Percentiles rank a stretch among this genome's conserved stretches.
Evolutionary conservation across 169 alveolate genomes (phyloP).

Genomic region (Babesia bovis): DNA sequence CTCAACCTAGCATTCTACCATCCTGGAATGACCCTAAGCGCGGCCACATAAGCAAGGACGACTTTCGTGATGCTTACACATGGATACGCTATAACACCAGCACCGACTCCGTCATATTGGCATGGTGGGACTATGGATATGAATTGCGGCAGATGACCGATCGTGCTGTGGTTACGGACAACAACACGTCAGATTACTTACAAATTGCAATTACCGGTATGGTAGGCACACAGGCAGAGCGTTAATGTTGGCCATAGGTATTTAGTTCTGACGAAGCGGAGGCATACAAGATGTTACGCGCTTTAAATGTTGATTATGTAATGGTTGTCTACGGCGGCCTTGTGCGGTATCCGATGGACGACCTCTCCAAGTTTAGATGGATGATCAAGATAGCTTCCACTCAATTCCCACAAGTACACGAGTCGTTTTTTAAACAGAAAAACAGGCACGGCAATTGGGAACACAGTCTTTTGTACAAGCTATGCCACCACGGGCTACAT

Average conservation of each 20-base stretch:
- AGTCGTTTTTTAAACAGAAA: constrained; percentile 26
- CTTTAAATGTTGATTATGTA: constrained; percentile 94
- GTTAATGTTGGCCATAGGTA: constrained; percentile 62
- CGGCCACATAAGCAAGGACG: constrained; percentile 91
- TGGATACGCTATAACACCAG: constrained; percentile 96
- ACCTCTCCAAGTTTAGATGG: constrained; percentile 97
- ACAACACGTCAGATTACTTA: constrained; percentile 97
- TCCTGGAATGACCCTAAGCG: constrained; percentile 78
- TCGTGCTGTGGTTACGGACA: constrained; percentile 96
- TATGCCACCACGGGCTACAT: constrained; percentile 91
- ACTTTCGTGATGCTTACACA: constrained; percentile 96
- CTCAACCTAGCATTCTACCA: constrained; percentile 65
- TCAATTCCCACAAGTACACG: constrained; percentile 70
- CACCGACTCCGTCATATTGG: constrained; percentile 89
- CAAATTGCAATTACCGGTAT: constrained; percentile 97
- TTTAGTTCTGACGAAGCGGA: constrained; percentile 93
- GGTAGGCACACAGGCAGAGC: constrained; percentile 48
- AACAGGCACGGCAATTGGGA: constrained; percentile 89
- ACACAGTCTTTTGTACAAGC: constrained; percentile 90
- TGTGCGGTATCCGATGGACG: constrained; percentile 94
- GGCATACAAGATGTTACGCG: constrained; percentile 88
- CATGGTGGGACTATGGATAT: constrained; percentile 99
- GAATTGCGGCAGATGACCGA: constrained; percentile 95
- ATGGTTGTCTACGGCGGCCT: constrained; percentile 95
- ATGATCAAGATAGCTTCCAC: constrained; percentile 93